These are phyloP conservation scores for Vanrija pseudolonga DNA, from an alignment of 1,284 basidiomycete genomes.

Conservation along the genomic window DNA sequence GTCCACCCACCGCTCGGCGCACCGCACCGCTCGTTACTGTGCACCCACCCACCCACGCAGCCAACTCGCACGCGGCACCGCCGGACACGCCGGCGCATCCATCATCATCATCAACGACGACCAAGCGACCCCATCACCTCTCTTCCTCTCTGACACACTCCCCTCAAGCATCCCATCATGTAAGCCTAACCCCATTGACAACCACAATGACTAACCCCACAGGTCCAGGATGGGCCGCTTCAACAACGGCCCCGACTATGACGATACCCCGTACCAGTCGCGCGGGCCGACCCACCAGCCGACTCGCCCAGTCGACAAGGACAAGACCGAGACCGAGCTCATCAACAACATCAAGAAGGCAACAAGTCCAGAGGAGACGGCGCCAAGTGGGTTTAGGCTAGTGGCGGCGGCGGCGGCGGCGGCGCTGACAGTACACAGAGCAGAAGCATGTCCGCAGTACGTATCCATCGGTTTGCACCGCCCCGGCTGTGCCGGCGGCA, in stretches of 20 bases:
- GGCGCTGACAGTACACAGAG: slow-evolving; percentile 57
- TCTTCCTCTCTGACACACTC: neutral
- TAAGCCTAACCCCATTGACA: too few relatives aligned
- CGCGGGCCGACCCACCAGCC: slow-evolving; percentile 63
- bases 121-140: neutral
- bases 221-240: slow-evolving; percentile 26
- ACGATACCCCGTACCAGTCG: slow-evolving; percentile 23
- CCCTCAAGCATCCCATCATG: neutral
- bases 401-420: neutral
- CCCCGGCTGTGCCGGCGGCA: too few relatives aligned
- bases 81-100: too few relatives aligned
- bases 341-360: slow-evolving; percentile 94
- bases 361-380: slow-evolving; percentile 84
- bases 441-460: slow-evolving; percentile 95
- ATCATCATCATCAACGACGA: neutral
- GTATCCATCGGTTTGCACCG: slow-evolving; percentile 39
- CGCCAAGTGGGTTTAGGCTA: slow-evolving; percentile 49
- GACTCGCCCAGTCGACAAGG: slow-evolving; percentile 92
- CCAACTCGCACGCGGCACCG: too few relatives aligned
- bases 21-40: too few relatives aligned
- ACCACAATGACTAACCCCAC: slow-evolving; percentile 17
- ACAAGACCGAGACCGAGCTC: slow-evolving; percentile 89
- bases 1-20: too few relatives aligned
- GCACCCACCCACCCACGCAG: too few relatives aligned
- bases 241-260: slow-evolving; percentile 36